Base-by-base conservation (phyloP, 805 yeast species). In the Wickerhamiella allomyrinae region DNA sequence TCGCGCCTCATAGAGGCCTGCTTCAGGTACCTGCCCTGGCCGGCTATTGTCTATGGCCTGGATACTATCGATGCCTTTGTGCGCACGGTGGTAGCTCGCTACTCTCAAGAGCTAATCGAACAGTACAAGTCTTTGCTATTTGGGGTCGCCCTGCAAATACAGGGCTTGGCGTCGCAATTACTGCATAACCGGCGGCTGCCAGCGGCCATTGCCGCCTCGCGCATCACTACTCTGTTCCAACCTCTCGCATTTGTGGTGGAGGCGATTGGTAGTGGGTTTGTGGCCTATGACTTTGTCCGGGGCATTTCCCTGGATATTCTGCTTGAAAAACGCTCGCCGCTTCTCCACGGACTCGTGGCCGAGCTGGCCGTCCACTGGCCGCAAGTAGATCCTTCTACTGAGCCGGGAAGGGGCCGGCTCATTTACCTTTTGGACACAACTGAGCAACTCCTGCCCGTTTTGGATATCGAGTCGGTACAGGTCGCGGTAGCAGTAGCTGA, bases 401-500 rank as follows among this genome's bases (percentile, higher is more conserved):
- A 20, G 20, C 20, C 20, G 9, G 29, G 29, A 3, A 19, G 39
- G 8, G 56, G 54, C 13, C 49, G 37, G 11, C 38, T 52, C 11
- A 41, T 49, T 10, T 49, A 44, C 25, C 41, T 48, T 14, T 39
- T 52, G 19, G 52, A 47, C 21, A 33, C 40, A 1, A 24, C 40
- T 4, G 54, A 52, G 35, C 44, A 45, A 40, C 41, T 52, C 6
- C 43, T 50, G 39, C 52, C 51, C 3, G 29, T 42, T 3, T 17
- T 48, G 9, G 17, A 36, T 5, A 37, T 20, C 2, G 37, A 25
- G 9, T 41, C 48, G 2, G 47, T 45, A 29, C 17, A 19, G 14
- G 25, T 39, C n/a, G 44, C 49, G 2, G 36, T 52, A 24, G 43
- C 44, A 1, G 41, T 43, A 7, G 50, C 51, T 1, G 21, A 35